Evolutionary conservation across 306 rosid species (phyloP).

Genomic region (Malus asiatica): DNA sequence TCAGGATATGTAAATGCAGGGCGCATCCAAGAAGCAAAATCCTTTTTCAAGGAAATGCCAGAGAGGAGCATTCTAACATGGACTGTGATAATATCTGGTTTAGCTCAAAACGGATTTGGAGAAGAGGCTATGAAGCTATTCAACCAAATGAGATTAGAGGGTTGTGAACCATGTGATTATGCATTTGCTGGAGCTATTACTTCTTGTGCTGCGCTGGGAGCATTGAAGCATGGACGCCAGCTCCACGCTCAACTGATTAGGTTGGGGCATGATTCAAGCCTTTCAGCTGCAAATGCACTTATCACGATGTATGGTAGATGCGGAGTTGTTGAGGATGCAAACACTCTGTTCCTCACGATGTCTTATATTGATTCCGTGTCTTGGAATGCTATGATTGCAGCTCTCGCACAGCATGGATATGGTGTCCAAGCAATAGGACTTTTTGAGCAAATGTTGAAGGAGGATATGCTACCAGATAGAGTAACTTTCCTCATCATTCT

Average conservation of each 20-base stretch:
- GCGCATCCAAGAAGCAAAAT: slow-evolving; percentile 14
- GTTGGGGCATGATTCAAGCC: slow-evolving; percentile 20
- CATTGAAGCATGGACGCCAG: slow-evolving; percentile 22
- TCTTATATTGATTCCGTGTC: slow-evolving; percentile 18
- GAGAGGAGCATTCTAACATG: slow-evolving; percentile 13
- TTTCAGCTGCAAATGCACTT: slow-evolving; percentile 23
- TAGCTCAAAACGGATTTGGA: slow-evolving; percentile 18
- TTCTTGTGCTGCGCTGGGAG: slow-evolving; percentile 23
- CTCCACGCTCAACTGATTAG: slow-evolving; percentile 19
- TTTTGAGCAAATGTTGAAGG: slow-evolving; percentile 16
- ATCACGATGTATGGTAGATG: slow-evolving; percentile 23
- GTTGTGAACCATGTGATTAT: slow-evolving; percentile 21
- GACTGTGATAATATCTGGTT: slow-evolving; percentile 14
- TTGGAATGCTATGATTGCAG: slow-evolving; percentile 29
- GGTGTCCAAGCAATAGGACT: slow-evolving; percentile 16
- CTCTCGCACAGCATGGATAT: slow-evolving; percentile 21
- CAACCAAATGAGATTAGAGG: slow-evolving; percentile 20
- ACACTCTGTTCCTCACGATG: slow-evolving; percentile 20
- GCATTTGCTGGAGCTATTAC: slow-evolving; percentile 20
- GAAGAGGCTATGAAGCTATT: slow-evolving; percentile 25
- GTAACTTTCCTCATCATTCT: slow-evolving; percentile 21
- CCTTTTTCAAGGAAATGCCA: slow-evolving; percentile 10
- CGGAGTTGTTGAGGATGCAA: slow-evolving; percentile 16
- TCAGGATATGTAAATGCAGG: slow-evolving; percentile 10
- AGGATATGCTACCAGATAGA: slow-evolving; percentile 16